Conservation (phyloP, 495 filamentous ascomycete genomes). For the Hypoxylon fragiforme region DNA sequence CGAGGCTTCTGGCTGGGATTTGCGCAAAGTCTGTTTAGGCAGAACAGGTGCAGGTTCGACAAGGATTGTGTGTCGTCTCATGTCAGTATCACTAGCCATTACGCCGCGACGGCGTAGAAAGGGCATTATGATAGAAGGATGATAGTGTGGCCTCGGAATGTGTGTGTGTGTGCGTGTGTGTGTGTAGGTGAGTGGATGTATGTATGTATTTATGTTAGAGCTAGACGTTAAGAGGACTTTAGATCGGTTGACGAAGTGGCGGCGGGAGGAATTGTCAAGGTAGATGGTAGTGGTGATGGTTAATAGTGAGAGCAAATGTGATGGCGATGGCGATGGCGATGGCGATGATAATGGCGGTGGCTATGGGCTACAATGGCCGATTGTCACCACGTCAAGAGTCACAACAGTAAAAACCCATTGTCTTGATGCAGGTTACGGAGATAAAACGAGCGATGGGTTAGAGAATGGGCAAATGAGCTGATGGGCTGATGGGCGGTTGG, state of each 20-base stretch:
- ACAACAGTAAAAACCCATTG: conserved; percentile 34
- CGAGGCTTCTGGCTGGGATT: conserved; percentile 17
- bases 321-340: conserved; percentile 8
- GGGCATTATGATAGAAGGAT: conserved; percentile 43
- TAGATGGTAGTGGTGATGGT: too few species aligned
- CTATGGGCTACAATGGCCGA: conserved; percentile 20
- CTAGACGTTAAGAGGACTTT: too few species aligned
- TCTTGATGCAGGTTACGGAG: conserved; percentile 17
- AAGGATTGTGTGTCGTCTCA: conserved; percentile 50
- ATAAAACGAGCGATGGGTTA: too few species aligned
- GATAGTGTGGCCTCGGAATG: conserved; percentile 1
- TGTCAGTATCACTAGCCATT: conserved; percentile 54
- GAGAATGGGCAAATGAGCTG: conserved; percentile 8
- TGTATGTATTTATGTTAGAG: too few species aligned
- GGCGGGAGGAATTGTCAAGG: too few species aligned
- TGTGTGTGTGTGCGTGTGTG: too few species aligned
- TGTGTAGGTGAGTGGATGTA: too few species aligned
- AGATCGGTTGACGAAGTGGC: too few species aligned
- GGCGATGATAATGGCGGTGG: conserved; percentile 6
- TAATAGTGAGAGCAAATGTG: conserved; percentile 7
- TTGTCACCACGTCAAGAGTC: conserved; percentile 33
- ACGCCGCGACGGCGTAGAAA: conserved; percentile 56
- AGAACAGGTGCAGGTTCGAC: conserved; percentile 35
- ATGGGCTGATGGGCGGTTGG: neutral
- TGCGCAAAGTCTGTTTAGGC: conserved; percentile 34